phyloP scores from a whole-genome alignment of 495 filamentous ascomycete species.

The Aspergillus ellipticus region DNA sequence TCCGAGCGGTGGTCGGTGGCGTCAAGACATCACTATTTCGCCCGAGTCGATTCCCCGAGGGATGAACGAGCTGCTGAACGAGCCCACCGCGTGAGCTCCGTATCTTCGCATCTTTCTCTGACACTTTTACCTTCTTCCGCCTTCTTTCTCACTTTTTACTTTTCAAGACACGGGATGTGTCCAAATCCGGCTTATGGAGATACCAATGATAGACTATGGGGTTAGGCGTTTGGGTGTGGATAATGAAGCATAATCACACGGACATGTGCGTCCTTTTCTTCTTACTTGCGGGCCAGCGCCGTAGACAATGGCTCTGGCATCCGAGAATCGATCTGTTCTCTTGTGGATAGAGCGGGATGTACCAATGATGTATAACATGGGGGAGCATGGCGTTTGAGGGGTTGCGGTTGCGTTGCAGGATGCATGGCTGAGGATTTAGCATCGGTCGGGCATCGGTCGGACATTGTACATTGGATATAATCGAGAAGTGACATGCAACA shows the following conservation, averaged over 20 bases:
- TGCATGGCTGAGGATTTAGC: background rate
- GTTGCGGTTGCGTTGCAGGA: background rate
- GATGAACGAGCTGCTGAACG: constrained; percentile 34
- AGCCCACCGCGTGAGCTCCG: constrained; percentile 13
- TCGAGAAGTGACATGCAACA: constrained; percentile 6
- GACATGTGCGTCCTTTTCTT: too few species aligned
- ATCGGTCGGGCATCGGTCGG: background rate
- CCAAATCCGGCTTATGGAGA: constrained; percentile 23
- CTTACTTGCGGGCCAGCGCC: too few species aligned
- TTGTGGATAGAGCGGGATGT: background rate
- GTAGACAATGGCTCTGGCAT: background rate
- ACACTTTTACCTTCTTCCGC: constrained; percentile 8
- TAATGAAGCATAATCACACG: background rate
- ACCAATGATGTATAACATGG: background rate
- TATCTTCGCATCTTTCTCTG: constrained; percentile 4
- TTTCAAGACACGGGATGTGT: constrained; percentile 4
- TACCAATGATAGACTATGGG: constrained; percentile 44
- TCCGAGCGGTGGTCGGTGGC: constrained; percentile 15
- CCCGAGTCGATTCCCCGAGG: constrained; percentile 34
- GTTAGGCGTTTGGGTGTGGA: constrained; percentile 27
- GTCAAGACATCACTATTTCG: constrained; percentile 31
- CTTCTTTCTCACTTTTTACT: constrained; percentile 10
- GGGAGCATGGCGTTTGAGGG: background rate
- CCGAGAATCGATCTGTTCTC: background rate
- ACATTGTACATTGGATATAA: background rate